phyloP scores from a whole-genome alignment of 495 filamentous ascomycete genomes.

The Opeltia flavorubescens region DNA sequence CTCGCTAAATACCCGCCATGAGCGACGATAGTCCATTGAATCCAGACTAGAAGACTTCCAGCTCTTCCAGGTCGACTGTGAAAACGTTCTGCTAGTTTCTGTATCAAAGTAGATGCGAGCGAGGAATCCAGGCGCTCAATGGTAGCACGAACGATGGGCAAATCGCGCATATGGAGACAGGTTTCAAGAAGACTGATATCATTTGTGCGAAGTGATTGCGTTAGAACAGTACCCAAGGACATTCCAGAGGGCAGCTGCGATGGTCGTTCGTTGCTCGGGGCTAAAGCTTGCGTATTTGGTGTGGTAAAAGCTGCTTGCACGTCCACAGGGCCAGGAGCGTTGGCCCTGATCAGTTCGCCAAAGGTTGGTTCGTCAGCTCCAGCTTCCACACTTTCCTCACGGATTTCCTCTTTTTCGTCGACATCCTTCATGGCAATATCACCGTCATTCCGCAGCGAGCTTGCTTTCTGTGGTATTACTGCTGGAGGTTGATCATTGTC shows the following conservation, averaged over 20 bases:
- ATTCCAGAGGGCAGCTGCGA: constrained; percentile 54
- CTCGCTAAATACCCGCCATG: constrained; percentile 85
- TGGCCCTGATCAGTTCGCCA: constrained; percentile 68
- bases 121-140: constrained; percentile 79
- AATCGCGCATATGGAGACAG: constrained; percentile 68
- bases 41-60: constrained; percentile 85
- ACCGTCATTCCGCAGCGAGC: constrained; percentile 16
- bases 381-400: constrained; percentile 22
- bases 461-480: constrained; percentile 1
- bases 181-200: constrained; percentile 79
- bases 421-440: constrained; percentile 39
- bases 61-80: constrained; percentile 78
- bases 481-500: constrained; percentile 6
- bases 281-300: constrained; percentile 26
- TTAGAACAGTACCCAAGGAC: constrained; percentile 77
- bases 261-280: constrained; percentile 12
- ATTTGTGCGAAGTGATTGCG: constrained; percentile 84
- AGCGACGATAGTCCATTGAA: constrained; percentile 88
- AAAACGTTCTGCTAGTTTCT: constrained; percentile 74
- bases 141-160: constrained; percentile 64
- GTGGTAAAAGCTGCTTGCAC: constrained; percentile 48
- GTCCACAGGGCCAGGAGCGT: constrained; percentile 56
- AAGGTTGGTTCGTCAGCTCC: constrained; percentile 60
- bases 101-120: constrained; percentile 61
- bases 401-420: constrained; percentile 27